A percentile compares a stretch with the other conserved stretches of the same genome.
phyloP scores from a whole-genome alignment of 805 yeast genomes.

The Schwanniomyces polymorphus region DNA sequence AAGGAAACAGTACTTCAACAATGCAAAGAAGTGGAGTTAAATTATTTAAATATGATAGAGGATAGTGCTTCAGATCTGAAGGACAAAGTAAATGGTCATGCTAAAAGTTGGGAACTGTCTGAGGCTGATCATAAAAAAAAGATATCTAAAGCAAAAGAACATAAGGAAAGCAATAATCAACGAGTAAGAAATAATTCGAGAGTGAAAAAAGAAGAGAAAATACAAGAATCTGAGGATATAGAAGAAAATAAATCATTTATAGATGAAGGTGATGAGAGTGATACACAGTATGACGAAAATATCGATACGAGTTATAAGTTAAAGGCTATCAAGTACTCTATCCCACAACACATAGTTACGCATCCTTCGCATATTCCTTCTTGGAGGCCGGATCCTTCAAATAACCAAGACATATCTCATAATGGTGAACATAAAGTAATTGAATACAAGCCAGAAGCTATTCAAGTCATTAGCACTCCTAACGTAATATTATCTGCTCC shows the following conservation, averaged over 20 bases:
- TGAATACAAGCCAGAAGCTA: slow-evolving; percentile 27
- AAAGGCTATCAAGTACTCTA: slow-evolving; percentile 27
- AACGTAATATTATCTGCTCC: slow-evolving; percentile 21
- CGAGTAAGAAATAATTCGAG: slow-evolving; percentile 1
- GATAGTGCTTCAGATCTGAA: background rate
- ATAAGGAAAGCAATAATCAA: background rate
- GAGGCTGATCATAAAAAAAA: background rate
- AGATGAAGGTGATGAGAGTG: slow-evolving; percentile 1
- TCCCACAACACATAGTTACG: slow-evolving; percentile 36
- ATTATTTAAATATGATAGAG: slow-evolving; percentile 11
- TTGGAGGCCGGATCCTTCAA: slow-evolving; percentile 32
- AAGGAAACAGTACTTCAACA: slow-evolving; percentile 25
- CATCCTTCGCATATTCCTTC: slow-evolving; percentile 46
- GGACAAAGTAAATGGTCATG: background rate
- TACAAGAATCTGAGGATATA: slow-evolving; percentile 4
- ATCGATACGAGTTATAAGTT: slow-evolving; percentile 21
- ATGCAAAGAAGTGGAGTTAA: slow-evolving; percentile 20
- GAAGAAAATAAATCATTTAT: slow-evolving; percentile 5
- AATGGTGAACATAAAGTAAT: slow-evolving; percentile 16
- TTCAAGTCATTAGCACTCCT: slow-evolving; percentile 19
- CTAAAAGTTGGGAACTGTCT: background rate
- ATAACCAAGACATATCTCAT: slow-evolving; percentile 3
- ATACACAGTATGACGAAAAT: slow-evolving; percentile 3
- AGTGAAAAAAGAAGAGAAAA: slow-evolving; percentile 4
- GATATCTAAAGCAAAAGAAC: background rate